Conservation (phyloP, 129 eudicot species). For the Gnaphalium uliginosum region DNA sequence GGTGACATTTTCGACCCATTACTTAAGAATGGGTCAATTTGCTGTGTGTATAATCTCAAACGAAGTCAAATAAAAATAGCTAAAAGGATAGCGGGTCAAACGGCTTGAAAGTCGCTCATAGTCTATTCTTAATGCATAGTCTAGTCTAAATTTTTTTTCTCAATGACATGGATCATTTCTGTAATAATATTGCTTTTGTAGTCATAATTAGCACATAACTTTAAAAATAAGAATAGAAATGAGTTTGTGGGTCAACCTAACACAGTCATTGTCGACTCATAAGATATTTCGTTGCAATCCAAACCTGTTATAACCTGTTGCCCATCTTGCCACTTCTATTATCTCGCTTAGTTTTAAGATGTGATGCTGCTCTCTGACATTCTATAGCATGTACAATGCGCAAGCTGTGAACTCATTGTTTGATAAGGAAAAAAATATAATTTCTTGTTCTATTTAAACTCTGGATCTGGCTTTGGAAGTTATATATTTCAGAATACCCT, state of each 20-base stretch:
- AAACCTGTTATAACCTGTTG: too few relatives aligned
- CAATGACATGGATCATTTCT: too few relatives aligned
- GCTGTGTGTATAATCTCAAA: not conserved
- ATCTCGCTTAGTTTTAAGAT: not conserved
- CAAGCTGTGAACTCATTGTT: not conserved
- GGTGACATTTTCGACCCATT: not conserved
- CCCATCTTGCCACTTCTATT: too few relatives aligned
- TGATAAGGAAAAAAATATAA: not conserved
- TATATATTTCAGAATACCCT: not conserved
- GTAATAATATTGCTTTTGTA: too few relatives aligned
- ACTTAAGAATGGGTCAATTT: not conserved
- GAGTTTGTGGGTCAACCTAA: too few relatives aligned
- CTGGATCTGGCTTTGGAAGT: not conserved
- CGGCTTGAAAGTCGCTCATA: not conserved
- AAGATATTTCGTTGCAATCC: too few relatives aligned
- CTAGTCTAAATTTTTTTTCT: too few relatives aligned
- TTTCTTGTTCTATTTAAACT: too few relatives aligned
- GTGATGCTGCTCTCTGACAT: not conserved
- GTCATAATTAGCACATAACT: too few relatives aligned
- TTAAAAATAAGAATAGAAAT: too few relatives aligned
- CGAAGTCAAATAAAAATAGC: not conserved
- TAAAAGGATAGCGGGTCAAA: not conserved
- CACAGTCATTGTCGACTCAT: too few relatives aligned
- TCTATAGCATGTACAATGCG: not conserved
- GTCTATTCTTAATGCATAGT: not conserved